Evolutionary conservation across 768 basidiomycete species (phyloP), one percentile per base, ranked within the genome.

Genomic region (Kwoniella botswanensis): DNA sequence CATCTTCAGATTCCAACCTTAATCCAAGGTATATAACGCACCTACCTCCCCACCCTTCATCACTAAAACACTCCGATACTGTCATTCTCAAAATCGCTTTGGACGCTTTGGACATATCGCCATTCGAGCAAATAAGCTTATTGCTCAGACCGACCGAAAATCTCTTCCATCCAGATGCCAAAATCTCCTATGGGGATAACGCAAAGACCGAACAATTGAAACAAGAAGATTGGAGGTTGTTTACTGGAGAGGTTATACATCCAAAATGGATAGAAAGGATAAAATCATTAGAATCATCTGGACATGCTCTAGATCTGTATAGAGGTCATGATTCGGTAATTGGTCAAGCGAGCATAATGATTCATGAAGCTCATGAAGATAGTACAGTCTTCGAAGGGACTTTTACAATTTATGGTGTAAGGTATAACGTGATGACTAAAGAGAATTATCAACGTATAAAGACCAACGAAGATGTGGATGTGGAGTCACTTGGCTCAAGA

Each of bases 291-390:
- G 79, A 80, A 54, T 53, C 62, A 18, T 46, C 53, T 15, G 76
- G 76, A n/a, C 73, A 76, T 11, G 83, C 86, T 35, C 21, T 61
- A n/a, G 59, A 26, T n/a, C n/a, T 18, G 5, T 7, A 43, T 6
- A 21, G 3, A 5, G 24, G 24, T 7, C 15, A 61, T 17, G 59
- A 61, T 42, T 67, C 77, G 35, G 87, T 87, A 53, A 85, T 90
- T 12, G 93, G 93, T 26, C 91, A 90, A 88, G 92, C 92, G 18
- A 89, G 91, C 22, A 89, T 94, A 74, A 88, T 90, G 83, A 87
- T 93, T 3, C 88, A 92, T 80, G 87, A 90, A 75, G 82, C 84
- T 29, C 80, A 80, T 29, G 75, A 77, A 26, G 87, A 86, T 41
- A 77, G 86, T 54, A 82, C 91, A 18, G 82, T 88, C 10, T 92